Conservation (phyloP, 2,329 filamentous ascomycete genomes). For the Aschersonia sp. region DNA sequence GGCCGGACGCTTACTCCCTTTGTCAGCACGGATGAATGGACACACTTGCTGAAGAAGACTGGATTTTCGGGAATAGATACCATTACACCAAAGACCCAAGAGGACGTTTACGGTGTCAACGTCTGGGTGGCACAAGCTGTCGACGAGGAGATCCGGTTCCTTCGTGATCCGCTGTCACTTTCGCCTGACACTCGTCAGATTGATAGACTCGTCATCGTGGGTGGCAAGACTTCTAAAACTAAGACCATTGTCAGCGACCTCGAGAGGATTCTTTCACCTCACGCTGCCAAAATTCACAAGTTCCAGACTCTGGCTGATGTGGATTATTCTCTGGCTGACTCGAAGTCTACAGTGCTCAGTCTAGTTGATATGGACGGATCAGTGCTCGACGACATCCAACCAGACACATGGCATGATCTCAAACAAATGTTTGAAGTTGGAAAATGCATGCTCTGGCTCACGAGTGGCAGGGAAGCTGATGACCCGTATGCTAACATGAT, state of each 20-base stretch:
- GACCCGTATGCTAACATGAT: slow-evolving; percentile 1
- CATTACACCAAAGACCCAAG: background rate
- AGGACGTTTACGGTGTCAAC: background rate
- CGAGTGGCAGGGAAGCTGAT: background rate
- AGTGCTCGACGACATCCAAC: background rate
- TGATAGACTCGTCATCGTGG: background rate
- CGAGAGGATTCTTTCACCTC: background rate
- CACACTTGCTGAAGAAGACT: background rate
- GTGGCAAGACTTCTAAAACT: background rate
- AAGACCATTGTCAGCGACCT: no score
- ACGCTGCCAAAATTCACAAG: background rate
- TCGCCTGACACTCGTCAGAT: background rate
- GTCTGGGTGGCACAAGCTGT: slow-evolving; percentile 1
- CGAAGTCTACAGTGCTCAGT: background rate
- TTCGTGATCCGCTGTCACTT: slow-evolving; percentile 1
- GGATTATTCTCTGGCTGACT: no score
- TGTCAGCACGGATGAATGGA: background rate
- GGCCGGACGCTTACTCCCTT: background rate
- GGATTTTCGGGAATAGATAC: slow-evolving; percentile 4
- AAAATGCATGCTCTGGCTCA: background rate
- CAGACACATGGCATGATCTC: background rate
- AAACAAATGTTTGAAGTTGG: background rate
- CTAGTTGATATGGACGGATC: background rate
- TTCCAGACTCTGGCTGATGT: background rate
- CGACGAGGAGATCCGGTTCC: background rate